Conservation (phyloP, 2,329 filamentous ascomycete genomes). For the Ascosphaera aggregata region DNA sequence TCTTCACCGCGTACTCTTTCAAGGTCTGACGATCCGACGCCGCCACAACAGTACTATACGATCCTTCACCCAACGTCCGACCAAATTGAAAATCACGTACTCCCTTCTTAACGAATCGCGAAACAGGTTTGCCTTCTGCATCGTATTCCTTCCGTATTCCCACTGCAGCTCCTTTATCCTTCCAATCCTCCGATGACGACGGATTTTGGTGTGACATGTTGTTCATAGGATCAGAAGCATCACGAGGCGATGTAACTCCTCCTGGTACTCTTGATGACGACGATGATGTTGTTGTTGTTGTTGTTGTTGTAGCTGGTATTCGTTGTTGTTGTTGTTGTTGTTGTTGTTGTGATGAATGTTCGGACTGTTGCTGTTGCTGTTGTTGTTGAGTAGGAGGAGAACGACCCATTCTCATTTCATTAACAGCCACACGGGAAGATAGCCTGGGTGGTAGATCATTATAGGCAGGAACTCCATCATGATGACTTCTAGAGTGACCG, state of each 20-base stretch:
- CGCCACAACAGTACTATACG: conserved; percentile 86
- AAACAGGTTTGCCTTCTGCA: conserved; percentile 55
- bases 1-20: conserved; percentile 95
- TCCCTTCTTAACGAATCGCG: conserved; percentile 80
- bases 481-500: conserved; percentile 6
- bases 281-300: not conserved
- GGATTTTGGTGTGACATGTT: too few species aligned
- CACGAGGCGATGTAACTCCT: too few species aligned
- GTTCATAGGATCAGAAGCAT: too few species aligned
- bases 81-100: conserved; percentile 95
- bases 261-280: not conserved
- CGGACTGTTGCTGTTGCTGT: not conserved
- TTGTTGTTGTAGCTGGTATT: not conserved
- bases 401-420: not conserved
- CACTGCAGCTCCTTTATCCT: conserved; percentile 79
- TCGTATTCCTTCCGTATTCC: conserved; percentile 65
- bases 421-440: not conserved
- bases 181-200: conserved; percentile 72
- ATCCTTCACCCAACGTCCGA: conserved; percentile 75
- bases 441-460: not conserved
- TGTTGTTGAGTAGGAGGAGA: not conserved
- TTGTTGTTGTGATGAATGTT: too few species aligned
- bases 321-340: not conserved
- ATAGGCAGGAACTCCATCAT: not conserved
- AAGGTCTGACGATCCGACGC: conserved; percentile 83